phyloP scores from a whole-genome alignment of 2,329 filamentous ascomycete species.

The Diaporthe sp. region DNA sequence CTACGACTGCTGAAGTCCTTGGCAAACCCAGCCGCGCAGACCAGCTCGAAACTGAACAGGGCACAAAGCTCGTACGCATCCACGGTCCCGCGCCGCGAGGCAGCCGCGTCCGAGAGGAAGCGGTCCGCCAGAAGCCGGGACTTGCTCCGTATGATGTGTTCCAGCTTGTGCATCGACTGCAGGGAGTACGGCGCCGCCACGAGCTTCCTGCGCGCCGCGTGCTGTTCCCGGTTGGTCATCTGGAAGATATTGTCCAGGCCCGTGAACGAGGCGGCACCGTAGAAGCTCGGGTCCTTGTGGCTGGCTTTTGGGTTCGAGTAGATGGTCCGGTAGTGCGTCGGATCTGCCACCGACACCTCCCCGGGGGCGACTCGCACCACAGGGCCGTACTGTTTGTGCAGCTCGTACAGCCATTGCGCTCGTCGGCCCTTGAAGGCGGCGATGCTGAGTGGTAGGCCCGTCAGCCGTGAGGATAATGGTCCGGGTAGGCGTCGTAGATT shows the following conservation, averaged over 20 bases:
- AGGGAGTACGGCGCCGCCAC: conserved; percentile 5
- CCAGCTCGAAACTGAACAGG: not conserved
- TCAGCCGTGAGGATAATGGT: not conserved
- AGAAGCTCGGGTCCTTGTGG: conserved; percentile 1
- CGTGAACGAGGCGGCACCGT: not conserved
- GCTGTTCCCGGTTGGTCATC: conserved; percentile 6
- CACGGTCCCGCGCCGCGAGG: not conserved
- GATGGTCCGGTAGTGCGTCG: not conserved
- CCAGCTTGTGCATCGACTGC: conserved; percentile 12
- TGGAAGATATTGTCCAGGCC: conserved; percentile 13
- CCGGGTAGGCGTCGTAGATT: not conserved
- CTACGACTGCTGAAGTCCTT: not conserved
- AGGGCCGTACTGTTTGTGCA: conserved; percentile 62
- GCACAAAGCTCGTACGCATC: conserved; percentile 6
- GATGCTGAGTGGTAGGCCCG: not conserved
- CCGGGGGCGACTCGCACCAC: conserved; percentile 63
- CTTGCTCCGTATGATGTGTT: not conserved
- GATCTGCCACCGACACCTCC: conserved; percentile 57
- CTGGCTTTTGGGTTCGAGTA: conserved; percentile 17
- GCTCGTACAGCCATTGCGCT: conserved; percentile 32
- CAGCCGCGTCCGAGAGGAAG: not conserved
- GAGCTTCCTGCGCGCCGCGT: conserved; percentile 15
- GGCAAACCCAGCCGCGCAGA: conserved; percentile 2
- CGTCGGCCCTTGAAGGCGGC: conserved; percentile 7
- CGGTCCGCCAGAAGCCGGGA: not conserved